phyloP scores from a whole-genome alignment of 805 yeast species.

The Danielozyma ontarioensis region DNA sequence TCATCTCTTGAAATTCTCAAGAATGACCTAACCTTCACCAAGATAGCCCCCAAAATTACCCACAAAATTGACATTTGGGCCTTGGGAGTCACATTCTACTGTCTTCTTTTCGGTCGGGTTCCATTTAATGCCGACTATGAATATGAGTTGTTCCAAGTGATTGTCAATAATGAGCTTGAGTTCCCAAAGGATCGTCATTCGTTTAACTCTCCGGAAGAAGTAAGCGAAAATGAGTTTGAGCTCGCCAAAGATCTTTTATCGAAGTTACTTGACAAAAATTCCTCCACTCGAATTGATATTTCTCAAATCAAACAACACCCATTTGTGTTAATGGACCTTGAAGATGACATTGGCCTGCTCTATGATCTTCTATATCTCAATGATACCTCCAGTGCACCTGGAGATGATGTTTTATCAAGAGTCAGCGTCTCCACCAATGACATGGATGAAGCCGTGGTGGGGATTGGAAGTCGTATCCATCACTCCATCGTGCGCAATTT shows the following conservation, averaged over 20 bases:
- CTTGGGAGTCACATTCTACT: constrained; percentile 84
- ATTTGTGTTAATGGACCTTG: constrained; percentile 45
- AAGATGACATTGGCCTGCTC: constrained; percentile 27
- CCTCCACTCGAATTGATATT: constrained; percentile 62
- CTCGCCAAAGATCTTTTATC: constrained; percentile 55
- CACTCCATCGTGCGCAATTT: constrained; percentile 3
- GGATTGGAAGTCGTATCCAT: constrained; percentile 65
- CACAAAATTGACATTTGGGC: constrained; percentile 97
- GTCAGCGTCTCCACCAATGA: constrained; percentile 62
- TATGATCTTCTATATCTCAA: constrained; percentile 34
- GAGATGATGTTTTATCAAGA: not conserved
- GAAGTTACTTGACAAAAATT: constrained; percentile 65
- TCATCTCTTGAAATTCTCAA: constrained; percentile 17
- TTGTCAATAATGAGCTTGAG: constrained; percentile 54
- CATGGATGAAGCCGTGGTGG: constrained; percentile 71
- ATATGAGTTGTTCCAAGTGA: constrained; percentile 78
- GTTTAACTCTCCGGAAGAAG: constrained; percentile 35
- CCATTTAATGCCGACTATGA: constrained; percentile 89
- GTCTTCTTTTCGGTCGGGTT: constrained; percentile 78
- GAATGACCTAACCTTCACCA: constrained; percentile 15
- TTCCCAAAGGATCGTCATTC: constrained; percentile 45
- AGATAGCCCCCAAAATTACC: constrained; percentile 49
- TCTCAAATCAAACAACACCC: constrained; percentile 72
- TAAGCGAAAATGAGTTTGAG: constrained; percentile 38
- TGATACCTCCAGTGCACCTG: constrained; percentile 1